Percentiles rank a stretch among this genome's conserved stretches.
Conservation (phyloP, 495 filamentous ascomycete species). For the Aspergillus steynii region DNA sequence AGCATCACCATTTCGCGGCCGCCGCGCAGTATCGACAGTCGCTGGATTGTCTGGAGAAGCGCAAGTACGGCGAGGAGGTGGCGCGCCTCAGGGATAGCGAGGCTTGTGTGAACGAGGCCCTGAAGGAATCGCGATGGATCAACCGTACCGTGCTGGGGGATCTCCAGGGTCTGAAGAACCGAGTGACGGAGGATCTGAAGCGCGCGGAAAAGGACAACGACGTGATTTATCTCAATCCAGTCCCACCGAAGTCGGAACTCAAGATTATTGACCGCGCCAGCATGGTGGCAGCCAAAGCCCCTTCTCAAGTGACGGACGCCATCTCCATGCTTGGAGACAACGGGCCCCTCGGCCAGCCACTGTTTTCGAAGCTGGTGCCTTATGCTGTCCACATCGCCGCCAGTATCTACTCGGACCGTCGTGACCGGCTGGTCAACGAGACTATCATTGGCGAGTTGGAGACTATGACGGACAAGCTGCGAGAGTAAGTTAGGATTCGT, state of each 20-base stretch:
- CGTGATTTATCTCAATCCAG: constrained; percentile 81
- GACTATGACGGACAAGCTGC: constrained; percentile 72
- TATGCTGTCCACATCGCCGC: constrained; percentile 95
- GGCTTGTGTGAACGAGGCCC: constrained; percentile 77
- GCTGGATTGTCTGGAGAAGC: constrained; percentile 88
- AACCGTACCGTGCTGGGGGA: constrained; percentile 82
- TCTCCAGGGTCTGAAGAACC: constrained; percentile 77
- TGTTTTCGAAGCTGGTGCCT: constrained; percentile 91
- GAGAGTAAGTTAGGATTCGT: constrained; percentile 52
- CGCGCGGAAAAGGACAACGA: constrained; percentile 96
- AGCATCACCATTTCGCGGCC: constrained; percentile 96
- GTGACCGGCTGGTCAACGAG: constrained; percentile 84
- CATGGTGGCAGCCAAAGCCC: constrained; percentile 81
- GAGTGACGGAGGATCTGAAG: constrained; percentile 84
- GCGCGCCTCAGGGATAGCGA: constrained; percentile 81
- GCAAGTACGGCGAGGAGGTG: constrained; percentile 95
- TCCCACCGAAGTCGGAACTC: constrained; percentile 87
- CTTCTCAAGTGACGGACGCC: constrained; percentile 80
- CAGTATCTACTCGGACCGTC: constrained; percentile 89
- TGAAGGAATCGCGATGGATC: constrained; percentile 84
- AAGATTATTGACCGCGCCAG: constrained; percentile 80
- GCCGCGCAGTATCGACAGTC: constrained; percentile 95
- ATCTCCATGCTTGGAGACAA: constrained; percentile 77
- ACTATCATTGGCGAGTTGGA: constrained; percentile 84
- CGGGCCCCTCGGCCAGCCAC: constrained; percentile 73